Conservation (phyloP, 805 yeast genomes). For the Cyberlindnera mycetangii region DNA sequence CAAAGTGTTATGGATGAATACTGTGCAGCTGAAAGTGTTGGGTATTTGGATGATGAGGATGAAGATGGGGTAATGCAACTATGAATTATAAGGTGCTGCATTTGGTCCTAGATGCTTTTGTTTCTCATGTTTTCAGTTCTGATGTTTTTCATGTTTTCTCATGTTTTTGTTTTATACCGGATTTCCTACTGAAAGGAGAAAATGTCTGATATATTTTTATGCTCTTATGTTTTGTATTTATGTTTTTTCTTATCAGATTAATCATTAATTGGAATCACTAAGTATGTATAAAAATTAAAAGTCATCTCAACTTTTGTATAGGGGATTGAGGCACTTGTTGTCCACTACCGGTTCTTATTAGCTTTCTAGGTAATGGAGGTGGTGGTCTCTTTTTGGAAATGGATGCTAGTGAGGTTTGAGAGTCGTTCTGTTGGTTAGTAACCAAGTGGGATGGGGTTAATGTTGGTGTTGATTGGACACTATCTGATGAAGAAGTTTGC, state of each 20-base stretch:
- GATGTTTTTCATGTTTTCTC: too few species aligned
- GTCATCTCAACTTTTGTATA: neutral
- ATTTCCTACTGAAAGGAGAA: too few species aligned
- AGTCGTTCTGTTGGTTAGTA: conserved; percentile 20
- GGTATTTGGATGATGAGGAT: conserved; percentile 37
- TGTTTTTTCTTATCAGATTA: too few species aligned
- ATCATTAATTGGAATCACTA: too few species aligned
- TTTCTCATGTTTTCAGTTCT: too few species aligned
- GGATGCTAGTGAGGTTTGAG: conserved; percentile 35
- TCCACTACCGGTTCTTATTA: conserved; percentile 2
- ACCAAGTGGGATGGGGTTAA: neutral
- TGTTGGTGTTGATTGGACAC: conserved; percentile 7
- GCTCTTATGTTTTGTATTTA: too few species aligned
- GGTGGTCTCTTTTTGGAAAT: conserved; percentile 35
- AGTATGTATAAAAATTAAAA: too few species aligned
- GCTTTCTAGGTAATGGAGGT: conserved; percentile 34
- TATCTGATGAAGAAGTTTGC: conserved; percentile 5
- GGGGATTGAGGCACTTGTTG: neutral
- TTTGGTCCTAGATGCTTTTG: too few species aligned
- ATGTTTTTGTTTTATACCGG: too few species aligned
- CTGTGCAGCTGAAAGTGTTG: conserved; percentile 61
- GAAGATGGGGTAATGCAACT: conserved; percentile 32
- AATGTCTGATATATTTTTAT: too few species aligned
- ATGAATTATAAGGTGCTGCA: neutral
- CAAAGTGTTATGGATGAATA: conserved; percentile 76